Base-by-base conservation (phyloP, 257 asterid species). In the Knoxia roxburghii region DNA sequence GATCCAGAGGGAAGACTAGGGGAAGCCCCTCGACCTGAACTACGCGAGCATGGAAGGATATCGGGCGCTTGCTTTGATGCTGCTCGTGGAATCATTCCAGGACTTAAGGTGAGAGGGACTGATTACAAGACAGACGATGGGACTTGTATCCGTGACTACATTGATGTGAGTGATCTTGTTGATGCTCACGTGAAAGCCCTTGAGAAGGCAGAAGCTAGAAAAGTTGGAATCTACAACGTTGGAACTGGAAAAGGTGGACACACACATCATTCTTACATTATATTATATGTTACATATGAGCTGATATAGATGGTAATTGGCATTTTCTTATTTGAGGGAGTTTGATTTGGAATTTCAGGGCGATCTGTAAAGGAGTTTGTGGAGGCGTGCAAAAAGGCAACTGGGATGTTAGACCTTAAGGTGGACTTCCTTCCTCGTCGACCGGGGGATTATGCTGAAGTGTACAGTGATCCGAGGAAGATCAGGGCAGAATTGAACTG, bases 11-110 rank as follows among this genome's bases (percentile, higher is more conserved):
- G 97, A 88, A 77, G 90, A 77, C 87, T 90, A 3, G 97, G 97
- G 61, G 97, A 90, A 88, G 96, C 97, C 77, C 97, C 97, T 72
- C 88, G 83, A 5, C 95, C 97, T 4, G 97, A 90, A 74, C 80
- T 90, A 20, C 95, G 96, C 6, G 96, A 90, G 66, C 97, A 90
- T 71, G 97, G 97, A 55, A 80, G 97, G 39, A 90, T 90, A 65
- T 90, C 97, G 7, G 97, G 97, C 40, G 97, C 97, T 67, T 90
- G 97, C 75, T 90, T 88, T 56, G 96, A 90, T 72, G 96, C 97
- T 64, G 97, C 97, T 72, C 95, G 96, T 65, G 96, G 95, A 68
- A 83, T 90, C 79, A 83, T 79, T 67, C 83, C 90, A 35, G 97
- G 89, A 49, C 95, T 90, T 20, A 88, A 88, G 96, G 96, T 88